Evolutionary conservation across 2,329 filamentous ascomycete species (phyloP).

Genomic region (Xylaria sp.): DNA sequence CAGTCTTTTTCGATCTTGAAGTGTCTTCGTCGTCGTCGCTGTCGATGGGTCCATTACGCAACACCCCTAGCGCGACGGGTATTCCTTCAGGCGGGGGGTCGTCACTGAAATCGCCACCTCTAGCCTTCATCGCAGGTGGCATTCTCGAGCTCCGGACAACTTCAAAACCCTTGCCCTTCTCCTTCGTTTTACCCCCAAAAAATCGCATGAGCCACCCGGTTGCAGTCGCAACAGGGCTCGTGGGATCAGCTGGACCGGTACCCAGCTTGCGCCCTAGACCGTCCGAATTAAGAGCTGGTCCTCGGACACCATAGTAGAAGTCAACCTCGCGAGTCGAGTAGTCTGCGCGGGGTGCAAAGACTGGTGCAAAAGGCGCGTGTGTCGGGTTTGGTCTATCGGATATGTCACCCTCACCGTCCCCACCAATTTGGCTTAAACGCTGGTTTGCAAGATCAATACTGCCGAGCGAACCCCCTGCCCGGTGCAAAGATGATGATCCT

Average conservation of each 20-base stretch:
- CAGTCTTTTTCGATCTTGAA: constrained; percentile 49
- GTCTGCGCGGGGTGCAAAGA: constrained; percentile 74
- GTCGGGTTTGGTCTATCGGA: constrained; percentile 58
- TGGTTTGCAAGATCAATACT: constrained; percentile 54
- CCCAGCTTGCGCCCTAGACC: constrained; percentile 85
- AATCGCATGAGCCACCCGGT: constrained; percentile 87
- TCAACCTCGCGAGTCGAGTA: constrained; percentile 96
- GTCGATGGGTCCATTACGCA: constrained; percentile 71
- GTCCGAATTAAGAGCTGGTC: constrained; percentile 85
- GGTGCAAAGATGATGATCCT: constrained; percentile 51
- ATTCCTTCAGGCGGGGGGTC: constrained; percentile 75
- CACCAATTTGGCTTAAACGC: constrained; percentile 53
- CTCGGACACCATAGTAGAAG: constrained; percentile 94
- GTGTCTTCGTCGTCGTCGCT: constrained; percentile 68
- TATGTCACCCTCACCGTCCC: constrained; percentile 53
- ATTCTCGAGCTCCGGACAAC: constrained; percentile 91
- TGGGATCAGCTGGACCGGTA: constrained; percentile 94
- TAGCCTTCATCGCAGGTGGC: constrained; percentile 76
- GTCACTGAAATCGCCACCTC: constrained; percentile 67
- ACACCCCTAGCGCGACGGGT: constrained; percentile 70
- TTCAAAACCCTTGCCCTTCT: constrained; percentile 96
- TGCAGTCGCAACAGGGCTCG: constrained; percentile 87
- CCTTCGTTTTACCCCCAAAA: constrained; percentile 87
- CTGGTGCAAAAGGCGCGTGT: constrained; percentile 53
- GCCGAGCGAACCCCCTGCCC: constrained; percentile 52